A percentile compares a stretch with the other conserved stretches of the same genome.
These are phyloP conservation scores for Linnemannia hyalina DNA, from an alignment of 192 early-diverging fungal species.

Conservation along the genomic window DNA sequence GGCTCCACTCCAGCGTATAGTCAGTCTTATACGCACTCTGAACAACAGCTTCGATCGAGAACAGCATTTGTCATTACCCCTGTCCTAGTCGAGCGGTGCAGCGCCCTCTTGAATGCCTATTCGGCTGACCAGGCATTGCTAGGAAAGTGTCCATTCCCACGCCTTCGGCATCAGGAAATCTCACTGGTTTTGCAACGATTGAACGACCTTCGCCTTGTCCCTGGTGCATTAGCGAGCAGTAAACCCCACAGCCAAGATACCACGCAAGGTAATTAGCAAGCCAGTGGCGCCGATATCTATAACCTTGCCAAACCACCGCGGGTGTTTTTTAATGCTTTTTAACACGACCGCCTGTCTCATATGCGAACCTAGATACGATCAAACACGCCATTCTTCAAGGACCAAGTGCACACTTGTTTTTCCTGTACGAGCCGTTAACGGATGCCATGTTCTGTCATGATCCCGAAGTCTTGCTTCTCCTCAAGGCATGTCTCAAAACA, in stretches of 20 bases:
- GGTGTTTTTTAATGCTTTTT: background rate
- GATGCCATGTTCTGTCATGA: slow-evolving; percentile 67
- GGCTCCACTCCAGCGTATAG: background rate
- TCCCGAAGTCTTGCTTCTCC: slow-evolving; percentile 49
- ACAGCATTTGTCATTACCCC: slow-evolving; percentile 74
- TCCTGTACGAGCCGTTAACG: slow-evolving; percentile 75
- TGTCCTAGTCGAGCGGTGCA: slow-evolving; percentile 74
- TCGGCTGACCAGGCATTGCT: slow-evolving; percentile 73
- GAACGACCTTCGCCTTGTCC: slow-evolving; percentile 22
- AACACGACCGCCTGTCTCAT: background rate
- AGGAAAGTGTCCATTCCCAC: slow-evolving; percentile 79
- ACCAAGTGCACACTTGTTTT: slow-evolving; percentile 75
- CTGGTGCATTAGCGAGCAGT: slow-evolving; percentile 38
- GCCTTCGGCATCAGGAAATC: slow-evolving; percentile 56
- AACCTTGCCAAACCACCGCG: no score
- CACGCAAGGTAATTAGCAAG: background rate
- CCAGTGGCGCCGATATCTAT: background rate
- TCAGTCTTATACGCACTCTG: background rate
- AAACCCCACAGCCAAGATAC: slow-evolving; percentile 18
- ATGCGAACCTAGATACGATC: background rate
- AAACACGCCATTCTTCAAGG: slow-evolving; percentile 58
- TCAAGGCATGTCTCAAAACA: slow-evolving; percentile 58
- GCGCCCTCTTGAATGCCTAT: slow-evolving; percentile 69
- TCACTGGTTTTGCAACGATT: slow-evolving; percentile 30
- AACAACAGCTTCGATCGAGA: slow-evolving; percentile 59